Evolutionary conservation across 345 rosid genomes (phyloP).

Genomic region (Citrus inodora): DNA sequence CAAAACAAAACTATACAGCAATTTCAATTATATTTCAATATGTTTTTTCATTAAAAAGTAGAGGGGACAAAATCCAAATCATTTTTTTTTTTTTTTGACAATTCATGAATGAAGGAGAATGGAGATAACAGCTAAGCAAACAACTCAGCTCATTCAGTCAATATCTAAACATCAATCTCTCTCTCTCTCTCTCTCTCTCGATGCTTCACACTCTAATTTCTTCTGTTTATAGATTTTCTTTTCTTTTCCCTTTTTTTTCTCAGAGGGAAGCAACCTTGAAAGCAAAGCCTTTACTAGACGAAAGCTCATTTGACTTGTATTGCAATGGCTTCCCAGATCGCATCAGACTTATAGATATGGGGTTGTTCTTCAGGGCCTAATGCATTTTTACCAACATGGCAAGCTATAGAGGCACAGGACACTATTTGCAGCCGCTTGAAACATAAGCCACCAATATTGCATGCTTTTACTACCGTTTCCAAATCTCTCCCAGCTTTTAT

Average conservation of each 20-base stretch:
- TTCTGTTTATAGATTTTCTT: neutral
- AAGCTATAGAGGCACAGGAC: neutral
- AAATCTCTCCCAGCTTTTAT: conserved; percentile 11
- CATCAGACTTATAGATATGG: conserved; percentile 6
- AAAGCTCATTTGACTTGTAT: neutral
- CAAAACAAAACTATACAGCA: too few species aligned
- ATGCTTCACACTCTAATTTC: neutral
- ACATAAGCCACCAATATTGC: neutral
- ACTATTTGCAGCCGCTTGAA: neutral
- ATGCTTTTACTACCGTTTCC: conserved; percentile 11
- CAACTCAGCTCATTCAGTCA: conserved; percentile 9
- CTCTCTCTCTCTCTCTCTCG: too few species aligned
- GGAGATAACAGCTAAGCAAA: conserved; percentile 19
- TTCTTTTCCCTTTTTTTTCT: too few species aligned
- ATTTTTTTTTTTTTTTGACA: too few species aligned
- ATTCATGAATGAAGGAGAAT: conserved; percentile 16
- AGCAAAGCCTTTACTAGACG: neutral
- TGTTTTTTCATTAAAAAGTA: too few species aligned
- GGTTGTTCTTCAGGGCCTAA: conserved; percentile 11
- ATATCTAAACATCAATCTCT: too few species aligned
- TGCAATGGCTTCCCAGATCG: neutral
- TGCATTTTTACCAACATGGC: neutral
- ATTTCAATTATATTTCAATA: too few species aligned
- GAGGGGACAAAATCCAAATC: too few species aligned
- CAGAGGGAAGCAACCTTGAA: neutral